Conservation (phyloP, 1,139 yeast species). For the Saccharomyces hybrid region DNA sequence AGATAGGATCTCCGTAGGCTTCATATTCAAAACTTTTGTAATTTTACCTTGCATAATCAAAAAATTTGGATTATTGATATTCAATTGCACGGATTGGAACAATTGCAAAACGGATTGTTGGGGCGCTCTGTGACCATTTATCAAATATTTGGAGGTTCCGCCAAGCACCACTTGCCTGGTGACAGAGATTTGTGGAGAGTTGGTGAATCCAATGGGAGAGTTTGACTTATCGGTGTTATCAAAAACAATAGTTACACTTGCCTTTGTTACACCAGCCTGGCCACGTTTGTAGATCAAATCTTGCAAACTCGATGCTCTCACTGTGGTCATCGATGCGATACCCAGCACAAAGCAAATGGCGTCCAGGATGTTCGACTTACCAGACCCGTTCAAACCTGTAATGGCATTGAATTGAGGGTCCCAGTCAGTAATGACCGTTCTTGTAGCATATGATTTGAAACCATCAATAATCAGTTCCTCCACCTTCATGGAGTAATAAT, state of each 20-base stretch:
- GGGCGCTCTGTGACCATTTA: constrained; percentile 95
- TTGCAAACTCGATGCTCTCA: constrained; percentile 86
- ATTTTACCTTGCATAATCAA: constrained; percentile 98
- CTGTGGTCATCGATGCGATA: constrained; percentile 87
- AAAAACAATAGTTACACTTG: constrained; percentile 92
- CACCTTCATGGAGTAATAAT: constrained; percentile 56
- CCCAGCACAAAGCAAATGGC: constrained; percentile 98
- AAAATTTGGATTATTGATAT: constrained; percentile 94
- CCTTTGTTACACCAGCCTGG: constrained; percentile 96
- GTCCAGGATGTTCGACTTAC: constrained; percentile 90
- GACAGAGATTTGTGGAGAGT: constrained; percentile 73
- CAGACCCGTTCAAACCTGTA: constrained; percentile 96
- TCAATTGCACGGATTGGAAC: constrained; percentile 90
- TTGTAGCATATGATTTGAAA: constrained; percentile 93
- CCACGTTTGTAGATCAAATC: constrained; percentile 95
- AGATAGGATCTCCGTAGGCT: constrained; percentile 80
- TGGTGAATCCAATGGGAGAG: constrained; percentile 85
- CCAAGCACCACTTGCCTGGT: constrained; percentile 90
- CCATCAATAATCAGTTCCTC: constrained; percentile 96
- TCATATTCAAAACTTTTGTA: constrained; percentile 95
- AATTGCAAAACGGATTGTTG: constrained; percentile 86
- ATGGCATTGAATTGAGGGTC: constrained; percentile 95
- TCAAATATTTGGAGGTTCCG: constrained; percentile 84
- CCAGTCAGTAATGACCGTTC: constrained; percentile 95
- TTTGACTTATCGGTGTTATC: constrained; percentile 70